Base-by-base conservation (phyloP, 495 filamentous ascomycete genomes). In the Penicillium ochrochloron region DNA sequence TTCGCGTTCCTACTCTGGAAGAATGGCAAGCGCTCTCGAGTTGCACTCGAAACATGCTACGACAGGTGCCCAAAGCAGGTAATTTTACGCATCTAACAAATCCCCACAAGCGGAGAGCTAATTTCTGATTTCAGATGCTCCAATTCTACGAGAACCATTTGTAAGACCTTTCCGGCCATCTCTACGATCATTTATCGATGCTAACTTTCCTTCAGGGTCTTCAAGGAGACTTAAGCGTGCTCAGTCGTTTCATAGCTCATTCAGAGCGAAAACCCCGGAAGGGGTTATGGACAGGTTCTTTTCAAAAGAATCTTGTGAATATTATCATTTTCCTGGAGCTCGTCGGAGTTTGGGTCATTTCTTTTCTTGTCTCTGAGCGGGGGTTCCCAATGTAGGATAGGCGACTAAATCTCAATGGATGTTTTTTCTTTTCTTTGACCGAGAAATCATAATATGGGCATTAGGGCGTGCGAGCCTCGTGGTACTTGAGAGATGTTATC, bases 1-100 rank as follows among this genome's bases (percentile, higher is more conserved):
- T 79, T 78, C 42, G 88, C 80, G 0, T 86, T 82, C 57, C 64
- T 90, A 3, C 67, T 82, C 19, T 90, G 86, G 85, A 86, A 80
- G 39, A 84, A 86, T 62, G 76, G 74, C 42, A 78, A 74, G 34
- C 77, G 71, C 50, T 73, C 79, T 1, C 76, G 74, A 41, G 73
- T 82, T 5, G 67, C 71, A 5, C 66, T 81, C 35, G 70, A 75
- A 23, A 73, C 50, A 11, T 81, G 77, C 58, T 83, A 83, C 48
- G 75, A 81, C 9, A 77, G 66, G 29, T 82, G 78, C 55, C 80
- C 80, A 0, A 35, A 60, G 54, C 74, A 73, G 66, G 79, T 76
- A 62, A 69, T 70, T 68, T 54, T 9, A 15, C 4, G 6, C 6
- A 1, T 4, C 8, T 21, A 21, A 1, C 10, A 25, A 15, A 11